Evolutionary conservation across 148 eudicot genomes (phyloP), one percentile per base, ranked within the genome.

Genomic region (Silene uniflora): DNA sequence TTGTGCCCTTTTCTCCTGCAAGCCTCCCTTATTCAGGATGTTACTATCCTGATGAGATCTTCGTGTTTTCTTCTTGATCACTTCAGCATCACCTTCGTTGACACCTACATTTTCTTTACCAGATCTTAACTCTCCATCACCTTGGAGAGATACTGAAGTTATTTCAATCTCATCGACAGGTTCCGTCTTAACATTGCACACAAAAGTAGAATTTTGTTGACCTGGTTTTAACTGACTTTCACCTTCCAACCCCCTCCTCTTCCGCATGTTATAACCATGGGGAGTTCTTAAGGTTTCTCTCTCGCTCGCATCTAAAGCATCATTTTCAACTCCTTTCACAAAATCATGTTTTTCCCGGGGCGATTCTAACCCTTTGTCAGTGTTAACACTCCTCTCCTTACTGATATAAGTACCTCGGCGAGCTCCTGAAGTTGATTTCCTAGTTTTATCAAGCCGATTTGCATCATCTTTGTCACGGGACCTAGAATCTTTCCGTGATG

Each of bases 1-100:
- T 25, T 29, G 62, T 62, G 44, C 75, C 76, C 42, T 67, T 25
- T 63, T 39, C 23, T 52, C 44, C 21, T 21, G 72, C 56, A 69
- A 22, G 59, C 5, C 58, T 47, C 60, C 60, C 32, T 49, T 69
- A 18, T 69, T 69, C 60, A 46, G 73, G 18, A 49, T 23, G 21
- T 69, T 69, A 47, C 59, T 47, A 69, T 49, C 32, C 73, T 69
- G 59, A 18, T 17, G 29, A 69, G 39, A 11, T 10, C 18, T 54
- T 71, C 42, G n/a, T 23, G 62, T 25, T 71, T 24, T 71, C 62
- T 21, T 71, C 73, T 23, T 54, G 21, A 39, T 35, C 23, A 35
- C 52, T n/a, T 18, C 69, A 52, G 24, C 56, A 13, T 7, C 42
- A 16, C 25, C 62, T 39, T 56, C 58, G 27, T 76, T 71, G 44